Percentiles rank a stretch among this genome's conserved stretches.
phyloP scores from a whole-genome alignment of 2,329 filamentous ascomycete species.

The Fusarium haematococcum region DNA sequence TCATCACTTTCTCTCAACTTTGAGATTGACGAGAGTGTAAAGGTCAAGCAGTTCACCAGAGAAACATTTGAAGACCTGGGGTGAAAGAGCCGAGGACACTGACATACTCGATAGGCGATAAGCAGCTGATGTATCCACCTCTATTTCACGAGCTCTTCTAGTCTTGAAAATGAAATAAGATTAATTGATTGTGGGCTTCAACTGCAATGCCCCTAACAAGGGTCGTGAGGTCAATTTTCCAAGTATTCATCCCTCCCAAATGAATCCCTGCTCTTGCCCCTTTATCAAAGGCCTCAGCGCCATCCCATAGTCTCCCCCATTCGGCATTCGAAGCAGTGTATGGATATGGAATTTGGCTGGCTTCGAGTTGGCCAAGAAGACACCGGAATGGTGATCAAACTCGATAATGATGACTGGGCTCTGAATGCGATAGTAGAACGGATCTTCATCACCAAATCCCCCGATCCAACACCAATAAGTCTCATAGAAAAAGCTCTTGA shows the following conservation, averaged over 20 bases:
- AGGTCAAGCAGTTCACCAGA: too few species aligned
- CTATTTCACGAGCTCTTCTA: too few species aligned
- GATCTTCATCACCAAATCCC: constrained; percentile 59
- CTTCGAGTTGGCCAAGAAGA: constrained; percentile 78
- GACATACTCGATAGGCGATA: too few species aligned
- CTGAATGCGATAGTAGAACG: constrained; percentile 83
- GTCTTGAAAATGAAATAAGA: too few species aligned
- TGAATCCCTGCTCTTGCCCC: constrained; percentile 41
- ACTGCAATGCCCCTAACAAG: too few species aligned
- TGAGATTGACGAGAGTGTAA: too few species aligned
- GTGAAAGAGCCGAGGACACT: too few species aligned
- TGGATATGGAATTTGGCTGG: constrained; percentile 78
- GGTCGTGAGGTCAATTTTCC: too few species aligned
- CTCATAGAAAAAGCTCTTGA: constrained; percentile 68
- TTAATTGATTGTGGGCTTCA: too few species aligned
- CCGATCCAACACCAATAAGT: constrained; percentile 87
- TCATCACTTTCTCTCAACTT: too few species aligned
- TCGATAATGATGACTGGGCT: constrained; percentile 80
- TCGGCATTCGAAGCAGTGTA: constrained; percentile 78
- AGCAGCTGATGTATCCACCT: too few species aligned
- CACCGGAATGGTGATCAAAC: constrained; percentile 83
- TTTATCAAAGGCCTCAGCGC: not conserved
- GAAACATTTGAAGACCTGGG: too few species aligned
- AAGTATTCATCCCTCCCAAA: constrained; percentile 29
- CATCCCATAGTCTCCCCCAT: constrained; percentile 78